Percentiles rank a stretch among this genome's conserved stretches.
Conservation (phyloP, 352 stramenopile genomes). For the Globisporangium nagaii region DNA sequence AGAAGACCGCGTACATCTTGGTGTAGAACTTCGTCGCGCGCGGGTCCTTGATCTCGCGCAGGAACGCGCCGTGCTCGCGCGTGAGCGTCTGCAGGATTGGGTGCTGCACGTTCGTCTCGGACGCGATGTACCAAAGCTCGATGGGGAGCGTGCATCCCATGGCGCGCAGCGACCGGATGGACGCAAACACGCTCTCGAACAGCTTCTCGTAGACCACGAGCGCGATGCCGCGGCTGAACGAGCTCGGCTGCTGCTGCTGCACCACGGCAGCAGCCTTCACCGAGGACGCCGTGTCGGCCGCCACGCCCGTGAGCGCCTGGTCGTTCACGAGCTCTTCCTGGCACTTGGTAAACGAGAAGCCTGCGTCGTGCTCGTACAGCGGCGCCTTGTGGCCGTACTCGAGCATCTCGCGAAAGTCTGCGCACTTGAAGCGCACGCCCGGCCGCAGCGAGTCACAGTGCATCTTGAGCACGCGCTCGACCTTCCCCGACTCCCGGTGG, state of each 20-base stretch:
- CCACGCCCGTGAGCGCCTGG: slow-evolving; percentile 13
- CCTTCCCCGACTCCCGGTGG: slow-evolving; percentile 20
- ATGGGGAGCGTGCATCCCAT: slow-evolving; percentile 47
- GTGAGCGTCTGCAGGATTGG: slow-evolving; percentile 38
- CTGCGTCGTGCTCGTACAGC: slow-evolving; percentile 36
- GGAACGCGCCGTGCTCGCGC: slow-evolving; percentile 28
- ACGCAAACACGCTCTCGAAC: slow-evolving; percentile 45
- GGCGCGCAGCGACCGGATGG: slow-evolving; percentile 29
- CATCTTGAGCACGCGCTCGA: slow-evolving; percentile 45
- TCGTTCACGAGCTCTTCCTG: slow-evolving; percentile 25
- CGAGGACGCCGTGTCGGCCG: not conserved
- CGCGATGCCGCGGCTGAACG: slow-evolving; percentile 33
- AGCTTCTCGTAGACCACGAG: slow-evolving; percentile 51
- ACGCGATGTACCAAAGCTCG: slow-evolving; percentile 63
- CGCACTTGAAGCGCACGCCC: slow-evolving; percentile 34
- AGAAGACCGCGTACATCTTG: slow-evolving; percentile 70
- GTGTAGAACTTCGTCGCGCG: slow-evolving; percentile 52
- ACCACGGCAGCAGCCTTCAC: slow-evolving; percentile 21
- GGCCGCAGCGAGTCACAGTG: slow-evolving; percentile 53
- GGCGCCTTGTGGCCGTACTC: slow-evolving; percentile 27
- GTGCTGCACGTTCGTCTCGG: slow-evolving; percentile 37
- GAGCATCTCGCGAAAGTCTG: slow-evolving; percentile 37
- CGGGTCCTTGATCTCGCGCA: slow-evolving; percentile 63
- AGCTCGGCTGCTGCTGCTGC: slow-evolving; percentile 17
- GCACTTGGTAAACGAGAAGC: slow-evolving; percentile 27